Conservation (phyloP, 805 yeast genomes). For the Ogataea zsoltii region DNA sequence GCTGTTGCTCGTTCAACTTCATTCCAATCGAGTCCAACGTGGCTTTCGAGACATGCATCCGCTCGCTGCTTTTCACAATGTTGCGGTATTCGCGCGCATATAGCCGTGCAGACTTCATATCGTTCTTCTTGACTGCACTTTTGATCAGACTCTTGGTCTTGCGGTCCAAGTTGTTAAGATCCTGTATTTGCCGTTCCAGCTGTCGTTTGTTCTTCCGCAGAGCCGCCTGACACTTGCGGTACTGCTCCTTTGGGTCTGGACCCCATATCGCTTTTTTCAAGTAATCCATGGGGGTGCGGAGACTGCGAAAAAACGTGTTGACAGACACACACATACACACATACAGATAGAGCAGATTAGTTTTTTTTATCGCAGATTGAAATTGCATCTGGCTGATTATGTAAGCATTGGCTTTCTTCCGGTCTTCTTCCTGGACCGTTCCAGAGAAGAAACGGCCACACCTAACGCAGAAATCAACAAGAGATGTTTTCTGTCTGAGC, state of each 20-base stretch:
- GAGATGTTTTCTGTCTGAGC: no score
- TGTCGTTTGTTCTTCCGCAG: conserved; percentile 84
- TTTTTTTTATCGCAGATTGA: background rate
- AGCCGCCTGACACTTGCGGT: conserved; percentile 73
- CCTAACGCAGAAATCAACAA: no score
- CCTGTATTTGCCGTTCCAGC: conserved; percentile 73
- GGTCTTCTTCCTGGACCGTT: no score
- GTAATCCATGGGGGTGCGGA: conserved; percentile 89
- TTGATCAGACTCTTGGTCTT: conserved; percentile 79
- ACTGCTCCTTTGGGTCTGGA: conserved; percentile 92
- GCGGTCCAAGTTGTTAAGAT: conserved; percentile 57
- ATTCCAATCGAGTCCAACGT: conserved; percentile 81
- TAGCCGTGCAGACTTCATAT: conserved; percentile 68
- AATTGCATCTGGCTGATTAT: background rate
- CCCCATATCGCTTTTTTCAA: conserved; percentile 91
- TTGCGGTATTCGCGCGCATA: conserved; percentile 82
- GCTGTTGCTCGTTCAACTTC: conserved; percentile 91
- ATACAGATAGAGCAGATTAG: conserved; percentile 2
- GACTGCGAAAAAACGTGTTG: no score
- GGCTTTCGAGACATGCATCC: conserved; percentile 79
- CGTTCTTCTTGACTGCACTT: conserved; percentile 73
- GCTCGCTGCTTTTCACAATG: conserved; percentile 68
- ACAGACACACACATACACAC: no score
- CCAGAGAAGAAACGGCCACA: no score
- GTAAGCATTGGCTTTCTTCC: background rate